Base-by-base conservation (phyloP, 768 basidiomycete species). In the Boletellus emodensis region DNA sequence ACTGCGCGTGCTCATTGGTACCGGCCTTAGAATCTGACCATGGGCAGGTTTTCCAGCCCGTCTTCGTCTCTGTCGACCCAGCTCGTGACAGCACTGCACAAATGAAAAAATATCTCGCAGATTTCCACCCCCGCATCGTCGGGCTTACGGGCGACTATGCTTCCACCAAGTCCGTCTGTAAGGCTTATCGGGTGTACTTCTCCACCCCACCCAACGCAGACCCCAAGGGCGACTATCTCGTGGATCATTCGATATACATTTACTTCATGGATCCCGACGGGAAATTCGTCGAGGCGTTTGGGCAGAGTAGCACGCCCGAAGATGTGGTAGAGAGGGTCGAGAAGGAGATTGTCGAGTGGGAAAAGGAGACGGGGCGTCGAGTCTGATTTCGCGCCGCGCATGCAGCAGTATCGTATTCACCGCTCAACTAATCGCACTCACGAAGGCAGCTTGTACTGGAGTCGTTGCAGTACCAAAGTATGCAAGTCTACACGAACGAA, bases 191-290 rank as follows among this genome's bases (percentile, higher is more conserved):
- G 36, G 96, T 99, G 37, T 99, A 99, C 71, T 99, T 99, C 75
- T 96, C 93, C 6, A 97, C 95, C 5, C 90, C 90, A 2, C 91
- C 91, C 10, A 73, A 89, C 60, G 88, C 93, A 2, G 85, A 91
- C 60, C 81, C 87, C 14, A 82, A 79, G 9, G 94, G 93, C 44
- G 96, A 99, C 73, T 99, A 98, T 67, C 82, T 99, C 39, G 96
- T 99, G 32, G 96, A 98, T 71, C 87, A 90, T 68, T 93, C 90
- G 37, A 95, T 96, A 67, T 97, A 93, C 71, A 90, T 99, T 58
- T 99, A 99, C 71, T 80, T 99, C 33, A 96, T 99, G 93, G 94
- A 97, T 62, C 95, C 96, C 2, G 69, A 83, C 5, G 96, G 95
- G 2, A 78, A 87, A 62, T 99, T 98, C 58, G 90, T 97, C 1